Evolutionary conservation across 306 rosid genomes (phyloP), one percentile per base, ranked within the genome.

Genomic region (Fragaria iinumae): DNA sequence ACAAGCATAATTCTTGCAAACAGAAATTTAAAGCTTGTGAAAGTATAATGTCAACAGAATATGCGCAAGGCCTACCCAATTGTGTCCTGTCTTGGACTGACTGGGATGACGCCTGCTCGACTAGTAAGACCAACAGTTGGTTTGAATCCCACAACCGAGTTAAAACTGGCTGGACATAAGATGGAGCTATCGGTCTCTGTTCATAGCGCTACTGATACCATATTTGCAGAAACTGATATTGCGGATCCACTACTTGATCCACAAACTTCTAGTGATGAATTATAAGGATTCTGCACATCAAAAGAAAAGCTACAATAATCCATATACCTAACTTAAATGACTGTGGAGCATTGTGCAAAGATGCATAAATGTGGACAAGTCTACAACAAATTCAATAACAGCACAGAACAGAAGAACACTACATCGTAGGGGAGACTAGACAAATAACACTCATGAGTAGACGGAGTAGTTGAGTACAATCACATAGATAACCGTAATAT

Each of bases 61-160:
- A 13, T 8, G 63, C 32, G 7, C 21, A 21, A 6, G 5, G 29
- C 84, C 20, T 83, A 90, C 92, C 93, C 93, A 65, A 91, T 50
- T 3, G 90, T 75, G 84, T 89, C 96, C 71, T 86, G 93, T 39
- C 87, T 80, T 8, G 83, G 87, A 32, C 84, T 75, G 77, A 91
- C 77, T 25, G 96, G 93, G 56, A 91, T 80, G 0, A 89, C 91
- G 3, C 91, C 91, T 0, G 89, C 87, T 67, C 96, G 89, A 55
- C 96, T 91, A 25, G 92, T 91, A 74, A 89, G 91, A 73, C 94
- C 94, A 27, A 91, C 84, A 0, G 90, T 91, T 68, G 91, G 96
- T 68, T 87, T 91, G 80, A 89, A 78, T 29, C 90, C 90, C 4
- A 90, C 91, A 0, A 85, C 87, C 0, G 89, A 88, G 76, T 90